Evolutionary conservation across 345 rosid species (phyloP).

Genomic region (Citrus reticulata): DNA sequence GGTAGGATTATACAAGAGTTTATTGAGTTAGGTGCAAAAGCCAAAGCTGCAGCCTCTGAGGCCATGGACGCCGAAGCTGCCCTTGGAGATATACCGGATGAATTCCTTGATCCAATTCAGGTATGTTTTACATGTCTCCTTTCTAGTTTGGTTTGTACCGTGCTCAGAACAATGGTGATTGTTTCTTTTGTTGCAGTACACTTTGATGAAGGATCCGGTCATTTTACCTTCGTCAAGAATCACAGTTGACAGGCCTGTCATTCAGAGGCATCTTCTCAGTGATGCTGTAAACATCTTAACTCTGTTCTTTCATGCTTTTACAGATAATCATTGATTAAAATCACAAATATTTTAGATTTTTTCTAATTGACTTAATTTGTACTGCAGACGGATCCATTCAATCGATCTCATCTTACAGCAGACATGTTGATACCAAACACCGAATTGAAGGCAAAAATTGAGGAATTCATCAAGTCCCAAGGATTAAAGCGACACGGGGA

Average conservation of each 20-base stretch:
- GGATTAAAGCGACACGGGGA: conserved; percentile 56
- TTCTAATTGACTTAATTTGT: conserved; percentile 15
- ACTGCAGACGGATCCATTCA: conserved; percentile 92
- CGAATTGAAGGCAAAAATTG: conserved; percentile 78
- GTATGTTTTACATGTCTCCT: conserved; percentile 32
- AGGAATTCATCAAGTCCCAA: conserved; percentile 69
- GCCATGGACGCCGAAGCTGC: conserved; percentile 95
- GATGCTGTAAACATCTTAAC: conserved; percentile 46
- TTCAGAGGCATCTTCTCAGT: conserved; percentile 98
- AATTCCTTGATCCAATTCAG: conserved; percentile 97
- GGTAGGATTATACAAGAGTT: conserved; percentile 67
- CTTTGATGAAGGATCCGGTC: conserved; percentile 98
- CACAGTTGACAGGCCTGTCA: conserved; percentile 84
- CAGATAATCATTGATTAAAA: no score
- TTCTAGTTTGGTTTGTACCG: background rate
- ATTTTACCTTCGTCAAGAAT: conserved; percentile 88
- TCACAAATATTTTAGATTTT: background rate
- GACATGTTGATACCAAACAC: conserved; percentile 82
- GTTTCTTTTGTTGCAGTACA: conserved; percentile 46
- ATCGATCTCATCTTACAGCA: conserved; percentile 79
- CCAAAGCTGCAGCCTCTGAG: conserved; percentile 88
- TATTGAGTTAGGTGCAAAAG: conserved; percentile 71
- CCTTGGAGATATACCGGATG: conserved; percentile 96
- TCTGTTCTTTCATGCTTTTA: background rate
- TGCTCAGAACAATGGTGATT: background rate